Evolutionary conservation across 192 early-diverging fungal genomes (phyloP).

Genomic region (Linnemannia zychae): DNA sequence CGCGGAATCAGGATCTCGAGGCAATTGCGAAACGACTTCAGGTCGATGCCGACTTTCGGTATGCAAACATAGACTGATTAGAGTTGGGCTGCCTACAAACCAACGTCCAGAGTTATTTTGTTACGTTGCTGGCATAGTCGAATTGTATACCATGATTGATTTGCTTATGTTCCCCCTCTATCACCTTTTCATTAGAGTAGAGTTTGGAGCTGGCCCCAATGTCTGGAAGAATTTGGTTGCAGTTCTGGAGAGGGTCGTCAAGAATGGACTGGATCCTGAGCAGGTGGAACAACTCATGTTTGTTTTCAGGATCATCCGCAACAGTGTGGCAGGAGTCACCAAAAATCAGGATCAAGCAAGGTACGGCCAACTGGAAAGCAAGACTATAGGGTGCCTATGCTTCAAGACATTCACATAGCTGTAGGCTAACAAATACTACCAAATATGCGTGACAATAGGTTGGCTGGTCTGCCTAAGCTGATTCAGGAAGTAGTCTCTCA

Average conservation of each 20-base stretch:
- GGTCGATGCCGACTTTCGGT: conserved; percentile 38
- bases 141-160: no score
- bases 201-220: not conserved
- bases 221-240: conserved; percentile 20
- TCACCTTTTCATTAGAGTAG: not conserved
- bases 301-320: conserved; percentile 41
- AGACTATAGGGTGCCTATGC: no score
- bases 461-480: not conserved
- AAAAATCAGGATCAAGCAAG: conserved; percentile 44
- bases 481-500: conserved; percentile 44
- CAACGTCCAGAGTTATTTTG: no score
- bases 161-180: not conserved
- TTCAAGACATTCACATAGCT: not conserved
- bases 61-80: not conserved
- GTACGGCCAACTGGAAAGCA: not conserved
- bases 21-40: conserved; percentile 32
- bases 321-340: conserved; percentile 23
- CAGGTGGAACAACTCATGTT: conserved; percentile 36
- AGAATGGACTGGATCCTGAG: conserved; percentile 28
- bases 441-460: not conserved
- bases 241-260: conserved; percentile 12
- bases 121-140: no score
- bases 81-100: no score
- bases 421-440: not conserved
- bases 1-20: conserved; percentile 28